A percentile compares a stretch with the other conserved stretches of the same genome.
Evolutionary conservation across 768 basidiomycete species (phyloP).

Genomic region (Paxillus involutus): DNA sequence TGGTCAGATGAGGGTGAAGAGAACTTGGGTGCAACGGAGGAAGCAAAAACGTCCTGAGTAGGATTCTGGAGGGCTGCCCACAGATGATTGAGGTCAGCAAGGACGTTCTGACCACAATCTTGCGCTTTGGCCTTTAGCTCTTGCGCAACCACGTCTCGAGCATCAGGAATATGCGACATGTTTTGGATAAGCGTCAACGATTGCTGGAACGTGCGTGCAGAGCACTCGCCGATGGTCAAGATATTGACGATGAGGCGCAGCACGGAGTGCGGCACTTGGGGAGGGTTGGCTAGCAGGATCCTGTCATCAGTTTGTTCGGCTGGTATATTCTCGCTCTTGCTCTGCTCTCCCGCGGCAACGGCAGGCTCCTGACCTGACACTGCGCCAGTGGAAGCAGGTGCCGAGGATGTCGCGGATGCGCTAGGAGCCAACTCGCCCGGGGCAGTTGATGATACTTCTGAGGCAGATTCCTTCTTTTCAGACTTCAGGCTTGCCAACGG

Average conservation of each 20-base stretch:
- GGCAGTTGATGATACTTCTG: slow-evolving; percentile 18
- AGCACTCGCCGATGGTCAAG: slow-evolving; percentile 95
- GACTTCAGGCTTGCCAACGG: slow-evolving; percentile 71
- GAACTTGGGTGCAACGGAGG: slow-evolving; percentile 82
- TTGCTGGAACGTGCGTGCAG: slow-evolving; percentile 93
- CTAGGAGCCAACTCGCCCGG: slow-evolving; percentile 14
- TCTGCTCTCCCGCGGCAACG: slow-evolving; percentile 15
- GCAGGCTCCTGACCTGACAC: slow-evolving; percentile 14
- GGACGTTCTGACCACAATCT: slow-evolving; percentile 77
- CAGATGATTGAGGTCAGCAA: slow-evolving; percentile 77
- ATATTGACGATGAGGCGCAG: slow-evolving; percentile 94
- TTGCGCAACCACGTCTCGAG: slow-evolving; percentile 83
- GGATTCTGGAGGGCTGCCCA: slow-evolving; percentile 58
- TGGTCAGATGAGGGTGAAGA: slow-evolving; percentile 92
- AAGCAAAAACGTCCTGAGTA: slow-evolving; percentile 55
- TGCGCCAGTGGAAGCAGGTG: slow-evolving; percentile 8
- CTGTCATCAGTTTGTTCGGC: slow-evolving; percentile 36
- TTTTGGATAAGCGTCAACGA: slow-evolving; percentile 91
- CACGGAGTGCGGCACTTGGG: slow-evolving; percentile 82
- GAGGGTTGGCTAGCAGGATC: slow-evolving; percentile 66
- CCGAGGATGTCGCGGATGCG: slow-evolving; percentile 2
- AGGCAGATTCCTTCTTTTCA: slow-evolving; percentile 35
- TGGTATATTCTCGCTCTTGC: slow-evolving; percentile 19
- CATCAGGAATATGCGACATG: slow-evolving; percentile 84
- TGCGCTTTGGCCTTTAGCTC: slow-evolving; percentile 87